A percentile compares a stretch with the other conserved stretches of the same genome.
Conservation (phyloP, 768 basidiomycete genomes). For the Mrakia frigida region DNA sequence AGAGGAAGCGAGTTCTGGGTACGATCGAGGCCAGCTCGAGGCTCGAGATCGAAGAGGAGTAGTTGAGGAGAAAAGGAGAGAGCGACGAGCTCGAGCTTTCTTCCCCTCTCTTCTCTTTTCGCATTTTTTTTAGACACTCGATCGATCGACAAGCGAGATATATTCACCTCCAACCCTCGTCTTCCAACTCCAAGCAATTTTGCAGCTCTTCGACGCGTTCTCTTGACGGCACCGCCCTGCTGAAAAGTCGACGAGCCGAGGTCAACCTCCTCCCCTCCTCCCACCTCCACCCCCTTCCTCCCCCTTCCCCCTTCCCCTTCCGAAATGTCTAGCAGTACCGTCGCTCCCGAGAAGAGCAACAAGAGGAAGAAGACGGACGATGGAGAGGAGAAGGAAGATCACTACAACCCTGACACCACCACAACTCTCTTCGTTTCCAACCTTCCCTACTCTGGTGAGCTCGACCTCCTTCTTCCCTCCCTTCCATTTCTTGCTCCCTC, state of each 20-base stretch:
- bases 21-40: no score
- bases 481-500: not conserved
- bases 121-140: no score
- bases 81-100: no score
- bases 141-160: no score
- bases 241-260: not conserved
- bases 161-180: no score
- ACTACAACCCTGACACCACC: constrained; percentile 18
- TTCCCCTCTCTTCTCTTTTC: no score
- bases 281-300: not conserved
- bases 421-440: constrained; percentile 89
- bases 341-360: not conserved
- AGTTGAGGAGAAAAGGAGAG: no score
- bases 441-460: constrained; percentile 62
- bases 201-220: not conserved
- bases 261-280: not conserved
- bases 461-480: not conserved
- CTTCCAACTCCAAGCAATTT: no score
- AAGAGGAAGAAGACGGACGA: constrained; percentile 16
- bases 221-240: not conserved
- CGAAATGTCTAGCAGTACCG: not conserved
- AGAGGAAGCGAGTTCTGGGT: no score
- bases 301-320: not conserved
- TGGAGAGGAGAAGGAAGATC: constrained; percentile 19
- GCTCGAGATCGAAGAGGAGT: no score